phyloP scores from a whole-genome alignment of 441 rosid species.

The Populus hybrid region DNA sequence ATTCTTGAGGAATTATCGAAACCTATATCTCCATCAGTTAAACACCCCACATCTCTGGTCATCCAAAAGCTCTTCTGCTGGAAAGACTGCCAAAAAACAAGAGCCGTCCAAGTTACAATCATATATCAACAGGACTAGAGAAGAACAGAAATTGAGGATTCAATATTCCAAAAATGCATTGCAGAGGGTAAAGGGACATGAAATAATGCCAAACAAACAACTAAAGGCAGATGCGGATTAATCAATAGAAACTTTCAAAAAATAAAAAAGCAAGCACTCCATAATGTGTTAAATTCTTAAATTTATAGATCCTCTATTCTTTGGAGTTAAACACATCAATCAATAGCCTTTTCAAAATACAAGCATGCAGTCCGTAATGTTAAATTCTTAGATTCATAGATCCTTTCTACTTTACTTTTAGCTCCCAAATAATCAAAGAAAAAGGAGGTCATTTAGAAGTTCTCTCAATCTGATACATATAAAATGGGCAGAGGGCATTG shows the following conservation, averaged over 20 bases:
- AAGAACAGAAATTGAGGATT: background rate
- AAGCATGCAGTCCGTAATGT: too few species aligned
- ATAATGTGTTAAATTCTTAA: background rate
- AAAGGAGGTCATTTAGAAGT: background rate
- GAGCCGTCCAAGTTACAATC: background rate
- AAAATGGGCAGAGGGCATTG: too few species aligned
- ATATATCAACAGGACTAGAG: slow-evolving; percentile 11
- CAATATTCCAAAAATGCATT: slow-evolving; percentile 8
- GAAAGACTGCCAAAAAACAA: background rate
- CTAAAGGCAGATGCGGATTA: background rate
- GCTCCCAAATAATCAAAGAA: background rate
- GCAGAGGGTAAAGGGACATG: background rate
- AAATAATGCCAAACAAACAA: background rate
- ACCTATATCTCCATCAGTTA: slow-evolving; percentile 38
- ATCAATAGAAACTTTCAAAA: background rate
- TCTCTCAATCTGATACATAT: background rate
- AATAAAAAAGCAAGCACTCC: background rate
- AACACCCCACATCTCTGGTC: slow-evolving; percentile 37
- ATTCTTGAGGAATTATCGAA: slow-evolving; percentile 47
- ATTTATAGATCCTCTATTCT: background rate
- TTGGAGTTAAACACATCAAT: background rate
- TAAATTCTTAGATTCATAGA: too few species aligned
- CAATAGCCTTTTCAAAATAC: too few species aligned
- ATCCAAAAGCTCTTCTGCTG: slow-evolving; percentile 60
- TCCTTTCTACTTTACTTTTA: too few species aligned